Base-by-base conservation (phyloP, 257 asterid genomes). In the Nicotiana obtusifolia region DNA sequence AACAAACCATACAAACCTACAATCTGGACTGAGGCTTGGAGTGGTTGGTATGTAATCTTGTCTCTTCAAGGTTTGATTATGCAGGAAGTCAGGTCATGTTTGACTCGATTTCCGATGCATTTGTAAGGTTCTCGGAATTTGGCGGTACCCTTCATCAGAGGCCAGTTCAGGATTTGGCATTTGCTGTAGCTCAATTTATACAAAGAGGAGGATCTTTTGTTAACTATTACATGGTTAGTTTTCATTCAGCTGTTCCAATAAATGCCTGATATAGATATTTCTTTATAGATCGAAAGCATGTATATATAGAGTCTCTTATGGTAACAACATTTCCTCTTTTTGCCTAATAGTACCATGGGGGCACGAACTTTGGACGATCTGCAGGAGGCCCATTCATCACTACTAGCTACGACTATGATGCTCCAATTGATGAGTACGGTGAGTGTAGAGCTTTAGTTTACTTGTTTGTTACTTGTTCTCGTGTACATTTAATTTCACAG, bases 1-100 rank as follows among this genome's bases (percentile, higher is more conserved):
- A 95, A 95, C 89, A 88, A 83, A 86, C 91, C 94, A 59, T 89
- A 92, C 88, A 95, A 95, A 86, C 99, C 99, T 37, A 84, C 93
- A 5, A 92, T 95, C 26, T 95, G 99, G 99, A 95, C 99, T 0
- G 99, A 95, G 86, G 97, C 97, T 76, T 95, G 99, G 99, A 95
- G 89, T 81, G 97, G 99, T 71, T 95, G 98, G 98, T 92, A 82
- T 60, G 86, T 14, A 15, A 17, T 30, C 35, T 19, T 47, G 30
- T 80, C 78, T 35, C 52, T 52, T 76, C 64, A 41, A 11, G 30
- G 30, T 20, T 77, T 65, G 52, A 80, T 41, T n/a, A 64, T 80
- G 7, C 24, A 33, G 8, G 54, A 84, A 69, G 28, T 73, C 71
- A 35, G 80, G 15, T 65, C 35, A 15, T 69, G 60, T 78, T 76